Base-by-base conservation (phyloP, 2,329 filamentous ascomycete species). In the Nannizziopsis barbatae region DNA sequence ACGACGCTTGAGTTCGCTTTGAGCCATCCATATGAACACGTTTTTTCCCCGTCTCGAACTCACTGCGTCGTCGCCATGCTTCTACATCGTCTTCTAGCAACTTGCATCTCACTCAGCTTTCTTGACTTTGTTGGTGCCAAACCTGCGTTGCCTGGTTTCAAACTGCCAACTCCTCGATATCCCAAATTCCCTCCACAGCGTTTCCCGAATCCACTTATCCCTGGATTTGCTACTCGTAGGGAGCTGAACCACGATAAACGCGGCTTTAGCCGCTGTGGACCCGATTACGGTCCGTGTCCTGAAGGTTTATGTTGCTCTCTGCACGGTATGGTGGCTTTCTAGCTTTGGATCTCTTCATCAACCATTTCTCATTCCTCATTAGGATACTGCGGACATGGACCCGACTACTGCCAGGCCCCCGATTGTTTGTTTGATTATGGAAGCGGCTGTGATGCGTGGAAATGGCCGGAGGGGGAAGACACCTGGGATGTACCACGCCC, bases 341-440 rank as follows among this genome's bases (percentile, higher is more conserved):
- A 31, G 7, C 8, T 15, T 37, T 20, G 12, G 20, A 43, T 7
- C n/a, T 14, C 7, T 37, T 32, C 7, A n/a, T n/a, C 10, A 36
- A 14, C 41, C 44, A 12, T 42, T 36, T 10, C 35, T 9, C 4
- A 37, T 22, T 30, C 27, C 50, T 27, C 22, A 27, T 27, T 27
- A 69, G 66, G 66, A 27, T 69, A 61, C 49, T 69, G 66, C 43
- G 65, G 66, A 18, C 59, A 57, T 6, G 63, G 65, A 1, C 55
- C 55, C 31, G 56, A 57, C 35, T 65, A 69, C 48, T 70, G 67
- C 53, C 58, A 57, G 11, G 67, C 66, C 35, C 66, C 67, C 6
- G 66, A 68, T 38, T 69, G 66, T 46, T 59, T 62, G 51, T 58
- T 68, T 41, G 60, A 66, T 43, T 70, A 58, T 49, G 64, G 66